Conservation (phyloP, 345 rosid genomes). For the Ceriops zippeliana region DNA sequence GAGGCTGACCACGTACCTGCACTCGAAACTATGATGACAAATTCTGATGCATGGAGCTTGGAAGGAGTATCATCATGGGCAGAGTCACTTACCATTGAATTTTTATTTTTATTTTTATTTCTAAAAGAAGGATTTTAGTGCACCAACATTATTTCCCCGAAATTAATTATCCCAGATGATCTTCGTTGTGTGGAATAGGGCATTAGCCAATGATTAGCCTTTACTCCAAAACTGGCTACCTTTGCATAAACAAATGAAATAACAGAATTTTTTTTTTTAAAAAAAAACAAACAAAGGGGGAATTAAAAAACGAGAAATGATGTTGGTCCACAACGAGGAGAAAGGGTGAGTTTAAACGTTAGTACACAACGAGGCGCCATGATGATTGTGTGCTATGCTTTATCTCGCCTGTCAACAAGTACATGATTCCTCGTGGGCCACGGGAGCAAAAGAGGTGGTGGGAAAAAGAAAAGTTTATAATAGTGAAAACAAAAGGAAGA, state of each 20-base stretch:
- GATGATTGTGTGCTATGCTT: conserved; percentile 46
- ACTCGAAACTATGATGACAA: too few relatives aligned
- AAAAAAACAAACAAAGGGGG: neutral
- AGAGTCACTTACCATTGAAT: too few relatives aligned
- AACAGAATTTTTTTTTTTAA: neutral
- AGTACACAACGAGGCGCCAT: conserved; percentile 33
- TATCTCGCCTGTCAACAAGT: conserved; percentile 34
- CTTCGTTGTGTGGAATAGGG: neutral
- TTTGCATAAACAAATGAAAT: conserved; percentile 3
- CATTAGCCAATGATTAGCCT: conserved; percentile 25
- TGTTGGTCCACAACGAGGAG: conserved; percentile 25
- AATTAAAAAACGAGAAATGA: neutral
- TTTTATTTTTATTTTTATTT: too few relatives aligned
- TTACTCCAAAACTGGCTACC: neutral
- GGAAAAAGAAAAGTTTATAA: neutral
- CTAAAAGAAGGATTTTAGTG: too few relatives aligned
- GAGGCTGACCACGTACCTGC: too few relatives aligned
- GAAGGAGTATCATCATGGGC: too few relatives aligned
- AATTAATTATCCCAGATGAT: neutral
- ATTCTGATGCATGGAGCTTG: too few relatives aligned
- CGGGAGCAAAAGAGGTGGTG: conserved; percentile 15
- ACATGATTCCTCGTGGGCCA: conserved; percentile 41
- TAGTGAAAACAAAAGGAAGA: neutral
- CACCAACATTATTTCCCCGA: too few relatives aligned
- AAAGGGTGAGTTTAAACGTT: conserved; percentile 20